Percentiles rank a stretch among this genome's conserved stretches.
These are phyloP conservation scores for Hygrophorus pudorinus DNA, from an alignment of 768 basidiomycete genomes.

Conservation along the genomic window DNA sequence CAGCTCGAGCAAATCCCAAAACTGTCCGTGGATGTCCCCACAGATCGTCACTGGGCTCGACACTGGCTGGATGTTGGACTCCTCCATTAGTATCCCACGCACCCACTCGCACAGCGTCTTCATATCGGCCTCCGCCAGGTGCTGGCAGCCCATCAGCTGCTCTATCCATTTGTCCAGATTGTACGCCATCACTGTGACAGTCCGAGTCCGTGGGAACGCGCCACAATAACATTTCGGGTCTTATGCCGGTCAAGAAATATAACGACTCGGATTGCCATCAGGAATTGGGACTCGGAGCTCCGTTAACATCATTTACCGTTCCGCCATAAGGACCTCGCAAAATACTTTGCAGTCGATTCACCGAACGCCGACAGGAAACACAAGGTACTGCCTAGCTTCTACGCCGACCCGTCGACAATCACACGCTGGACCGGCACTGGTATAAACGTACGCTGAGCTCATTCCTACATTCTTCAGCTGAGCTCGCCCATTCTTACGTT, in stretches of 20 bases:
- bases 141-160: conserved; percentile 77
- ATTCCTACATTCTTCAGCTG: neutral
- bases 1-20: conserved; percentile 92
- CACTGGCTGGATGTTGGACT: conserved; percentile 96
- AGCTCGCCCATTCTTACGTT: too few relatives aligned
- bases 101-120: conserved; percentile 88
- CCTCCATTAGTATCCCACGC: conserved; percentile 83
- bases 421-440: too few relatives aligned
- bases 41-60: conserved; percentile 91
- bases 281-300: too few relatives aligned
- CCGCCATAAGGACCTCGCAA: conserved; percentile 10
- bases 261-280: too few relatives aligned
- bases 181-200: conserved; percentile 20
- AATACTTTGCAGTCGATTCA: too few relatives aligned
- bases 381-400: too few relatives aligned
- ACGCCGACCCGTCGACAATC: too few relatives aligned
- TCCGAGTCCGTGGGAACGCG: too few relatives aligned
- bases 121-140: conserved; percentile 88
- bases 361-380: too few relatives aligned
- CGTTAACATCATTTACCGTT: too few relatives aligned
- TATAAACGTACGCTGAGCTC: conserved; percentile 1
- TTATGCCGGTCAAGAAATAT: too few relatives aligned
- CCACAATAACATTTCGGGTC: too few relatives aligned
- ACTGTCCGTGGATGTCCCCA: conserved; percentile 96
- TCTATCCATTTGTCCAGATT: conserved; percentile 78